Conservation (phyloP, 345 rosid genomes). For the Eucalyptus paniculata region DNA sequence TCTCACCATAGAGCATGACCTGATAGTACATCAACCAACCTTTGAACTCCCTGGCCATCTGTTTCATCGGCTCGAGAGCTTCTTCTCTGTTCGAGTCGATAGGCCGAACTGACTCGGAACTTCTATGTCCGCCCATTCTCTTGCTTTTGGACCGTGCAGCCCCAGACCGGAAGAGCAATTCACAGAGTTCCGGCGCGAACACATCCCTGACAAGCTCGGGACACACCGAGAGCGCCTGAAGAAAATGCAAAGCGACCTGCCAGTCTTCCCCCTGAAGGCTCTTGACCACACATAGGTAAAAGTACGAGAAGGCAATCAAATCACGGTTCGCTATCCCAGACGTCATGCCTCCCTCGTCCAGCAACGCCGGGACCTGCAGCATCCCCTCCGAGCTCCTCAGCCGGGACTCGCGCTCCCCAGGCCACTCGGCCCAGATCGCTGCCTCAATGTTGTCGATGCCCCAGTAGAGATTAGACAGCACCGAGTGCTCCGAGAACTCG, state of each 20-base stretch:
- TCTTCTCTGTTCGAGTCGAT: background rate
- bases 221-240: conserved; percentile 52
- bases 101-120: background rate
- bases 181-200: conserved; percentile 39
- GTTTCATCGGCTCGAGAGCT: conserved; percentile 19
- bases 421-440: conserved; percentile 20
- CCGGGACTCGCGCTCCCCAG: conserved; percentile 14
- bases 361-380: conserved; percentile 90
- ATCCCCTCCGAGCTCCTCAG: conserved; percentile 48
- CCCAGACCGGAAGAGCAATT: conserved; percentile 20
- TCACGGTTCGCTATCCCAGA: conserved; percentile 49
- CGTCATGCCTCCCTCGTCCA: conserved; percentile 55
- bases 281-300: conserved; percentile 45
- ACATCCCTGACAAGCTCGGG: conserved; percentile 31
- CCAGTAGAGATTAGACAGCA: conserved; percentile 67
- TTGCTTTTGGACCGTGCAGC: background rate
- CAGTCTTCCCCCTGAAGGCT: conserved; percentile 50
- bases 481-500: conserved; percentile 56
- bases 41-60: conserved; percentile 42
- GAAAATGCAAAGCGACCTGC: conserved; percentile 65
- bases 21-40: conserved; percentile 67
- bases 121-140: background rate
- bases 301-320: conserved; percentile 29
- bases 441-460: conserved; percentile 56
- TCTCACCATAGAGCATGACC: conserved; percentile 45